Conservation (phyloP, 1,139 yeast genomes). For the Scheffersomyces stambukii region DNA sequence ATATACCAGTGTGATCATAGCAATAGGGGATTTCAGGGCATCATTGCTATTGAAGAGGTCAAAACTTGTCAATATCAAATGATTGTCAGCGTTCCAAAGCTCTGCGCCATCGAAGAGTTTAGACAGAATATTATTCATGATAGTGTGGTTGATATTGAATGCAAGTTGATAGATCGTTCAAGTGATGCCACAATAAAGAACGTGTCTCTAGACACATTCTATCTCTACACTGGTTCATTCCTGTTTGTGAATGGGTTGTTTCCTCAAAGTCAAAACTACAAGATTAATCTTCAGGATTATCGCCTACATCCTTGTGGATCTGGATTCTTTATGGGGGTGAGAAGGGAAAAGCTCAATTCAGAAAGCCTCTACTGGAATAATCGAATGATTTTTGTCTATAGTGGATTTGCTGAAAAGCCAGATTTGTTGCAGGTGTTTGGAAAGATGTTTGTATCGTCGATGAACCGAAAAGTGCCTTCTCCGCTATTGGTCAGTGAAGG, state of each 20-base stretch:
- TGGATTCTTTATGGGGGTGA: slow-evolving; percentile 28
- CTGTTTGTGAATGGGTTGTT: slow-evolving; percentile 10
- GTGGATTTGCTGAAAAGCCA: slow-evolving; percentile 13
- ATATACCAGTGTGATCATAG: slow-evolving; percentile 62
- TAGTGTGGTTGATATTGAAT: slow-evolving; percentile 35
- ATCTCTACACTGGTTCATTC: slow-evolving; percentile 6
- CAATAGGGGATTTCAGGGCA: slow-evolving; percentile 25
- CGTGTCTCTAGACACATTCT: slow-evolving; percentile 9
- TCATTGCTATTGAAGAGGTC: slow-evolving; percentile 52
- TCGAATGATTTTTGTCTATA: slow-evolving; percentile 25
- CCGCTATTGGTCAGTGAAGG: slow-evolving; percentile 17
- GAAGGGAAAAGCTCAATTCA: slow-evolving; percentile 12
- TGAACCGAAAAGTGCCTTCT: slow-evolving; percentile 25
- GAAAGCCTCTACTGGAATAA: slow-evolving; percentile 15
- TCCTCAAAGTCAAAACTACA: slow-evolving; percentile 18
- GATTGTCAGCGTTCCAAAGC: slow-evolving; percentile 51
- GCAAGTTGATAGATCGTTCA: slow-evolving; percentile 30
- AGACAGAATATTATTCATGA: slow-evolving; percentile 33
- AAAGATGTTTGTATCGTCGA: slow-evolving; percentile 15
- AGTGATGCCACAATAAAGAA: slow-evolving; percentile 9
- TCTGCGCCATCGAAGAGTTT: slow-evolving; percentile 55
- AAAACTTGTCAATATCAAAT: slow-evolving; percentile 71
- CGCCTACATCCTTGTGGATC: slow-evolving; percentile 23
- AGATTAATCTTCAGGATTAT: slow-evolving; percentile 26
- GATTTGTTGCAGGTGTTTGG: slow-evolving; percentile 19